Evolutionary conservation across 768 basidiomycete species (phyloP), one percentile per base, ranked within the genome.

Genomic region (Boletus huronensis): DNA sequence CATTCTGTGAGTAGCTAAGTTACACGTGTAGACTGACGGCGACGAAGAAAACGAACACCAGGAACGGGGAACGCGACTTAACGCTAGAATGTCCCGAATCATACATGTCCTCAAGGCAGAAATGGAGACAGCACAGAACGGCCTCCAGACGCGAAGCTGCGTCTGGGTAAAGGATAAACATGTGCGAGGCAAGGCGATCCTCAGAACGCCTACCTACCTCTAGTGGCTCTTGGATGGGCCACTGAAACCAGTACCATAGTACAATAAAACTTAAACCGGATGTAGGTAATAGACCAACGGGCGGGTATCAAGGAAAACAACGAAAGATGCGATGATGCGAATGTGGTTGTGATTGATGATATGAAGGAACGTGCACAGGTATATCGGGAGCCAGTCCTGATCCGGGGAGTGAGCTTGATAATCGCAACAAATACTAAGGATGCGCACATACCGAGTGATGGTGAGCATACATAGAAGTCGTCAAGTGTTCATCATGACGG

Each of bases 351-450:
- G 52, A 26, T 21, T 51, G 57, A 46, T 52, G 34, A 42, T 42
- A 39, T n/a, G n/a, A 68, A 63, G 28, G 58, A 68, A 57, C 16
- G 63, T 59, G 49, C 29, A 59, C 41, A 40, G 3, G 21, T 57
- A 59, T 52, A 44, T 42, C 16, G 45, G 66, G 52, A 60, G 16
- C 66, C 58, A 58, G 65, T 68, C 66, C 66, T 68, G 40, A 23
- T 26, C n/a, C 26, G 3, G 3, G 6, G 17, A n/a, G 16, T 60
- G 19, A 65, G 52, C 4, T 25, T 6, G 19, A 32, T 10, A 21
- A 21, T 16, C 35, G 25, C 29, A 23, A 8, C 1, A 11, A 28
- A 35, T 23, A 19, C 16, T 6, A 19, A 13, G 3, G 29, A 43
- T n/a, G 39, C n/a, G 7, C 32, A 55, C 65, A n/a, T 47, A 67